These are phyloP conservation scores for Amanita pallidorosea DNA, from an alignment of 768 basidiomycete genomes.

Conservation along the genomic window DNA sequence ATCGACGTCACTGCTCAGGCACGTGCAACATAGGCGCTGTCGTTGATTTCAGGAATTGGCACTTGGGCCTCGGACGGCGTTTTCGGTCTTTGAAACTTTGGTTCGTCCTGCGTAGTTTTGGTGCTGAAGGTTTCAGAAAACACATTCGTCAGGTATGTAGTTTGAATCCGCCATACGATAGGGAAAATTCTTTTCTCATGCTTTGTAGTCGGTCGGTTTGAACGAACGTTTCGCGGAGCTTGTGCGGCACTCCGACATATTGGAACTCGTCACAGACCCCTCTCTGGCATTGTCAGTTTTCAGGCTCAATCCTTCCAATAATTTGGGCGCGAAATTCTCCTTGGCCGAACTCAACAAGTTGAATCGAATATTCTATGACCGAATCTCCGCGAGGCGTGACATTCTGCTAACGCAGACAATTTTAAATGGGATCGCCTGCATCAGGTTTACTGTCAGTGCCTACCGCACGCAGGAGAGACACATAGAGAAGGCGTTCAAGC, in stretches of 20 bases:
- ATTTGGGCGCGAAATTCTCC: constrained; percentile 7
- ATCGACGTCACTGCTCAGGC: background rate
- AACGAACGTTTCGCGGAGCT: constrained; percentile 50
- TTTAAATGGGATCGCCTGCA: constrained; percentile 61
- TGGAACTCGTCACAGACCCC: constrained; percentile 59
- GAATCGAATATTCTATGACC: constrained; percentile 51
- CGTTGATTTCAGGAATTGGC: constrained; percentile 85
- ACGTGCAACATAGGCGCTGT: constrained; percentile 43
- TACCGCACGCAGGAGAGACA: constrained; percentile 54
- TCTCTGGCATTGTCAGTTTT: constrained; percentile 72
- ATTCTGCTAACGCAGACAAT: constrained; percentile 73
- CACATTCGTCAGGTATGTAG: constrained; percentile 49
- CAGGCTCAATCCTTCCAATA: constrained; percentile 37
- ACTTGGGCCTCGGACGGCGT: constrained; percentile 68
- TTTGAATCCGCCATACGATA: background rate
- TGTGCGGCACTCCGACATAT: constrained; percentile 35
- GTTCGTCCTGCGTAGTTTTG: constrained; percentile 84
- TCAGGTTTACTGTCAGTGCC: constrained; percentile 72
- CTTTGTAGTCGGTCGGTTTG: constrained; percentile 46
- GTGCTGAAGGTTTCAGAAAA: constrained; percentile 54
- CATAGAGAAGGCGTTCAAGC: constrained; percentile 46
- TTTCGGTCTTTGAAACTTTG: constrained; percentile 89
- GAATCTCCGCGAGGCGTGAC: constrained; percentile 47
- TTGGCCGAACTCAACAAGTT: constrained; percentile 45
- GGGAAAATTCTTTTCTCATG: background rate